These are phyloP conservation scores for Neurospora hispaniola DNA, from an alignment of 495 filamentous ascomycete genomes.

Conservation along the genomic window DNA sequence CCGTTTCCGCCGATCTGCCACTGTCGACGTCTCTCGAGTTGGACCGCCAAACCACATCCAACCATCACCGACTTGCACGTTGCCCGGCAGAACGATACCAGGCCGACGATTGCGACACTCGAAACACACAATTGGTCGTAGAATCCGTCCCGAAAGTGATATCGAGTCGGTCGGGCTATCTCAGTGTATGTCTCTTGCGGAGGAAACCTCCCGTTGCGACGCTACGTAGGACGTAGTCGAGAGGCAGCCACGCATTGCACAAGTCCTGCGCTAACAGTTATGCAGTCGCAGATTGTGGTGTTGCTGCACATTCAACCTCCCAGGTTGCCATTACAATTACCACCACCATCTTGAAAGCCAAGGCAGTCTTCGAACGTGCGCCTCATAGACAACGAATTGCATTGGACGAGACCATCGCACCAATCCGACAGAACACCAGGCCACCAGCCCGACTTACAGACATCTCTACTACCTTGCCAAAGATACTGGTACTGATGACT, in stretches of 20 bases:
- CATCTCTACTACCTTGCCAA: neutral
- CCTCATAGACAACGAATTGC: neutral
- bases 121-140: neutral
- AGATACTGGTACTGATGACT: neutral
- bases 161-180: neutral
- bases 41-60: neutral
- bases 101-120: neutral
- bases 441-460: neutral
- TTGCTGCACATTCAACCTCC: neutral
- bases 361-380: neutral
- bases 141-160: neutral
- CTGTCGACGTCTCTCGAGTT: neutral
- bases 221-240: neutral
- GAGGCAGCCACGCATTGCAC: neutral
- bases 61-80: neutral
- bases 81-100: neutral
- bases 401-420: neutral
- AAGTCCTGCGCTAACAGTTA: neutral
- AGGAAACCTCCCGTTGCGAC: neutral
- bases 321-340: too few species aligned
- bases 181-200: neutral
- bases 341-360: neutral
- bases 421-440: neutral
- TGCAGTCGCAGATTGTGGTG: neutral
- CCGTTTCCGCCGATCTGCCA: neutral